Percentiles rank a stretch among this genome's conserved stretches.
Evolutionary conservation across 2,329 filamentous ascomycete genomes (phyloP).

Genomic region (Fusarium pseudonygamai): DNA sequence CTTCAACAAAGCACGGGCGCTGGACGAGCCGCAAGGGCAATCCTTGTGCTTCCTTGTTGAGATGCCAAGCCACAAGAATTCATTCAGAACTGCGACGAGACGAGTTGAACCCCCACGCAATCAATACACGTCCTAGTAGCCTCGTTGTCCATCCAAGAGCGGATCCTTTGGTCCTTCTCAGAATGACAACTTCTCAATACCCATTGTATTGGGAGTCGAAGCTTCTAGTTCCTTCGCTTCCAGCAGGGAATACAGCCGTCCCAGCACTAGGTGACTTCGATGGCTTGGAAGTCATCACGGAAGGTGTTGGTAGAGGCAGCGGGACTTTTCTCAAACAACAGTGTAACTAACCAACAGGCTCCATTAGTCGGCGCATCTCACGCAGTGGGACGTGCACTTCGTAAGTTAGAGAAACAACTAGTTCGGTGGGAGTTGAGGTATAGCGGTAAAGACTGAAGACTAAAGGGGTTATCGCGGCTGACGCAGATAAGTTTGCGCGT

Average conservation of each 20-base stretch:
- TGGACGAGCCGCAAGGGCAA: neutral
- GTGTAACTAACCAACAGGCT: neutral
- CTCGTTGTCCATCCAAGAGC: neutral
- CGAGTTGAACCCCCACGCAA: neutral
- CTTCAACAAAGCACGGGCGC: neutral
- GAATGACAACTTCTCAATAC: neutral
- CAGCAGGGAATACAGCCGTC: constrained; percentile 4
- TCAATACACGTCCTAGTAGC: neutral
- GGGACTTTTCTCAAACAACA: neutral
- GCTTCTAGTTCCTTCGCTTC: neutral
- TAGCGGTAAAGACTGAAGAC: neutral
- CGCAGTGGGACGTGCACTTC: constrained; percentile 6
- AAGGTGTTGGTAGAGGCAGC: neutral
- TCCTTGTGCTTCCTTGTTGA: neutral
- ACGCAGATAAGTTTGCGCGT: neutral
- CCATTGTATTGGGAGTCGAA: neutral
- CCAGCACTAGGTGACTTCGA: neutral
- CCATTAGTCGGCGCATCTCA: neutral
- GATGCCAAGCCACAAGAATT: neutral
- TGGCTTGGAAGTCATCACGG: neutral
- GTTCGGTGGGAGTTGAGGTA: neutral
- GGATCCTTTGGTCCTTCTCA: neutral
- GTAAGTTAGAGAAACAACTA: neutral
- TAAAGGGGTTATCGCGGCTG: neutral
- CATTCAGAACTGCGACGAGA: neutral